phyloP scores from a whole-genome alignment of 1,139 yeast species.

The Saccharomyces hybrid region DNA sequence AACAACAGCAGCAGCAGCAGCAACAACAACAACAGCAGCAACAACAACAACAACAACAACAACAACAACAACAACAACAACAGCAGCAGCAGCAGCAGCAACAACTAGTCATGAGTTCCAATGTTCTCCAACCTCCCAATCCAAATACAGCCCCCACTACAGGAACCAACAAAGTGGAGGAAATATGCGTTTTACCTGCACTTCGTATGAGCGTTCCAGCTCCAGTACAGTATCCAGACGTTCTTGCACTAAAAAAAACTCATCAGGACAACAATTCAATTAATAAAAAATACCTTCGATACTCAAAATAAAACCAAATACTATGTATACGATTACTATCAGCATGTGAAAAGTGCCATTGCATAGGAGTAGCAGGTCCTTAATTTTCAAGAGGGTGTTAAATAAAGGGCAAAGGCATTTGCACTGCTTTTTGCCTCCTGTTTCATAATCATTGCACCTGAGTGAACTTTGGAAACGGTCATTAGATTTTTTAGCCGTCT shows the following conservation, averaged over 20 bases:
- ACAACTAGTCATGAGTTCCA: background rate
- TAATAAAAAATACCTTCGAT: background rate
- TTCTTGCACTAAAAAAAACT: background rate
- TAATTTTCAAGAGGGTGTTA: background rate
- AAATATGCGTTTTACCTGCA: background rate
- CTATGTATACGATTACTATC: background rate
- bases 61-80: no score
- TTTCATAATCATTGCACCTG: background rate
- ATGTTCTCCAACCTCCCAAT: background rate
- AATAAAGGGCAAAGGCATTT: background rate
- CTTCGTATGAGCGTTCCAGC: background rate
- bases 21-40: no score
- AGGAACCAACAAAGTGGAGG: background rate
- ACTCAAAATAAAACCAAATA: background rate
- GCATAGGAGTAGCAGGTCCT: background rate
- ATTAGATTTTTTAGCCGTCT: background rate
- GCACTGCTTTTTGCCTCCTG: background rate
- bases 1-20: no score
- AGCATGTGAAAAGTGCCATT: background rate
- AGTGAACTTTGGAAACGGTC: background rate
- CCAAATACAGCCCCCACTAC: background rate
- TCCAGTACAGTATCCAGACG: background rate
- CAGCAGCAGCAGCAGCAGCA: no score
- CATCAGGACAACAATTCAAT: background rate
- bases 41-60: no score